These are phyloP conservation scores for Flagelloscypha sp. DNA, from an alignment of 768 basidiomycete species.

Conservation along the genomic window DNA sequence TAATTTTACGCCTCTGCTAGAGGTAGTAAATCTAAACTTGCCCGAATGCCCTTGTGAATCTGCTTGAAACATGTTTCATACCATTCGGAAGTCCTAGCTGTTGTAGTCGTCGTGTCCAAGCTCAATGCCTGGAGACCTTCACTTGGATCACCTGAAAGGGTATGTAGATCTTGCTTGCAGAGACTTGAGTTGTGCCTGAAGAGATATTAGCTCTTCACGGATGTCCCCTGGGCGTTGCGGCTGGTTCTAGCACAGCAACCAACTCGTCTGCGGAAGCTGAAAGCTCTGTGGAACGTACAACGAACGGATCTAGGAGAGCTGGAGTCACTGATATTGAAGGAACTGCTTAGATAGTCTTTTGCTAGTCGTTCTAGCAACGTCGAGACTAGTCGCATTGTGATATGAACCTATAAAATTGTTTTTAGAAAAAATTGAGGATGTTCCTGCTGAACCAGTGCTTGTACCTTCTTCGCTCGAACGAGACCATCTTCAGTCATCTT, in stretches of 20 bases:
- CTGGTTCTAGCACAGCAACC: constrained; percentile 16
- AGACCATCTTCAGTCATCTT: constrained; percentile 42
- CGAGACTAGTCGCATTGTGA: constrained; percentile 51
- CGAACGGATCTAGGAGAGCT: constrained; percentile 15
- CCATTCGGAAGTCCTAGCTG: constrained; percentile 42
- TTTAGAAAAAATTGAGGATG: neutral
- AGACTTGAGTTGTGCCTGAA: constrained; percentile 5
- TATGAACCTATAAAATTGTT: constrained; percentile 25
- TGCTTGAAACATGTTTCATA: constrained; percentile 59
- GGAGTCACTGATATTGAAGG: constrained; percentile 22
- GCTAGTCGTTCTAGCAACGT: constrained; percentile 57
- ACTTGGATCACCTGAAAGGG: neutral
- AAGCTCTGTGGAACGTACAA: constrained; percentile 21
- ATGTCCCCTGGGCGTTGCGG: constrained; percentile 21
- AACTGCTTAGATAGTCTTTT: constrained; percentile 49
- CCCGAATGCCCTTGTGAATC: constrained; percentile 33
- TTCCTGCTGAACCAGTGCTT: neutral
- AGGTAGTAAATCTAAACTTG: neutral
- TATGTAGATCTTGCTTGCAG: neutral
- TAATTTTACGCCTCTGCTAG: constrained; percentile 10
- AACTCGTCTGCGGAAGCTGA: constrained; percentile 22
- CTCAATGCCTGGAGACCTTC: neutral
- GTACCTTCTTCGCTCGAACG: constrained; percentile 52
- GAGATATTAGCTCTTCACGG: constrained; percentile 19
- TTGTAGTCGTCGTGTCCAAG: constrained; percentile 8